Percentiles rank a stretch among this genome's conserved stretches.
These are phyloP conservation scores for Claviceps arundinis DNA, from an alignment of 2,329 filamentous ascomycete species.

Conservation along the genomic window DNA sequence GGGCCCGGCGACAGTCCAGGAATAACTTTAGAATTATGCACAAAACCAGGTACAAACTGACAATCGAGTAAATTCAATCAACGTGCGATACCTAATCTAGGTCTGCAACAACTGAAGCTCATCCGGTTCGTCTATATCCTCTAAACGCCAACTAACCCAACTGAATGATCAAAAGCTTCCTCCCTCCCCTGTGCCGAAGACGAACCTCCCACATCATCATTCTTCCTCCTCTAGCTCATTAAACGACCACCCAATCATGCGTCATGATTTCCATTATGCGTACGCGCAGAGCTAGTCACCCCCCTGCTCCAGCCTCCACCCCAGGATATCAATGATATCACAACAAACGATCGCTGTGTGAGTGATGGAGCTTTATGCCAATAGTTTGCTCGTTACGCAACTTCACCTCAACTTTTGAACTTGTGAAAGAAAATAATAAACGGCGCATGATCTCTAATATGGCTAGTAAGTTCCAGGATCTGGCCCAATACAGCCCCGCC, in stretches of 20 bases:
- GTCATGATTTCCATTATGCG: constrained; percentile 6
- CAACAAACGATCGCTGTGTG: constrained; percentile 6
- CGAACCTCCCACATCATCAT: constrained; percentile 4
- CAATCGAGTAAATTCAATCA: constrained; percentile 5
- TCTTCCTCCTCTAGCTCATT: neutral
- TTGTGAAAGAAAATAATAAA: neutral
- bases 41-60: neutral
- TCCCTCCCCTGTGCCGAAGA: constrained; percentile 7
- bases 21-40: neutral
- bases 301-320: neutral
- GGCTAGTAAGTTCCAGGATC: neutral
- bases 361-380: constrained; percentile 5
- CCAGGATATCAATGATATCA: constrained; percentile 11
- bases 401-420: constrained; percentile 6
- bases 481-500: neutral
- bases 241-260: constrained; percentile 4
- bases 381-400: constrained; percentile 1
- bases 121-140: constrained; percentile 26
- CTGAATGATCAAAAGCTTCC: constrained; percentile 16
- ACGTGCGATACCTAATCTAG: constrained; percentile 10
- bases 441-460: constrained; percentile 7
- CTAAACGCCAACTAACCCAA: constrained; percentile 24
- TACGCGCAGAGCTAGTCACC: neutral
- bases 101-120: constrained; percentile 15
- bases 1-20: neutral